These are phyloP conservation scores for Penicillium pancosmium DNA, from an alignment of 495 filamentous ascomycete genomes.

Conservation along the genomic window DNA sequence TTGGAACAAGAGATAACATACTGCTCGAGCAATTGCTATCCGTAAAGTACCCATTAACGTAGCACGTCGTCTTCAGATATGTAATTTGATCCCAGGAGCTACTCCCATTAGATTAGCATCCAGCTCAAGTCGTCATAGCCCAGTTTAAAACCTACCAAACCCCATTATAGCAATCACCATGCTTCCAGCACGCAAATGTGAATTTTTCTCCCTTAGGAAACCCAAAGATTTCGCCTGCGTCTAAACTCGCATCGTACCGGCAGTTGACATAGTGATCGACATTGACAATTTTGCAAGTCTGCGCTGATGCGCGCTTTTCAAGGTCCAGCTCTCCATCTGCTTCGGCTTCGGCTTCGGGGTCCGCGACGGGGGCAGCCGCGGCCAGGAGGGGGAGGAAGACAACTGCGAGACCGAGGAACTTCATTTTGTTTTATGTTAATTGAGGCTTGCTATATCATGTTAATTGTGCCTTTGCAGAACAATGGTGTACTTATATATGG, in stretches of 20 bases:
- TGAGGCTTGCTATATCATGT: neutral
- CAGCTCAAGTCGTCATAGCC: neutral
- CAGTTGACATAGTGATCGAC: conserved; percentile 11
- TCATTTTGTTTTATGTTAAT: neutral
- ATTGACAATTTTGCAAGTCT: conserved; percentile 11
- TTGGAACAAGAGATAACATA: conserved; percentile 6
- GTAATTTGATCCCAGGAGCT: conserved; percentile 15
- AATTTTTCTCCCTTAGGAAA: conserved; percentile 12
- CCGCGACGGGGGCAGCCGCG: neutral
- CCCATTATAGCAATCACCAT: conserved; percentile 12
- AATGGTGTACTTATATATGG: neutral
- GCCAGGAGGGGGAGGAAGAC: neutral
- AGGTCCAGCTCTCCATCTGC: conserved; percentile 10
- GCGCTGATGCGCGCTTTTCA: conserved; percentile 10
- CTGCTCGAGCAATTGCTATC: conserved; percentile 15
- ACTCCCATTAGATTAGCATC: conserved; percentile 9
- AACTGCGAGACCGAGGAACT: neutral
- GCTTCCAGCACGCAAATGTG: conserved; percentile 12
- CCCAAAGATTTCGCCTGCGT: conserved; percentile 10
- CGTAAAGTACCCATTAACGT: conserved; percentile 13
- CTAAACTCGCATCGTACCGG: conserved; percentile 8
- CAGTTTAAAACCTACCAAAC: conserved; percentile 11
- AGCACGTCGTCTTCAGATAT: conserved; percentile 7
- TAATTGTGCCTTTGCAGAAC: neutral
- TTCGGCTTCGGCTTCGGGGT: neutral